phyloP scores from a whole-genome alignment of 73 alveolate genomes.

The Blepharisma japonicum region DNA sequence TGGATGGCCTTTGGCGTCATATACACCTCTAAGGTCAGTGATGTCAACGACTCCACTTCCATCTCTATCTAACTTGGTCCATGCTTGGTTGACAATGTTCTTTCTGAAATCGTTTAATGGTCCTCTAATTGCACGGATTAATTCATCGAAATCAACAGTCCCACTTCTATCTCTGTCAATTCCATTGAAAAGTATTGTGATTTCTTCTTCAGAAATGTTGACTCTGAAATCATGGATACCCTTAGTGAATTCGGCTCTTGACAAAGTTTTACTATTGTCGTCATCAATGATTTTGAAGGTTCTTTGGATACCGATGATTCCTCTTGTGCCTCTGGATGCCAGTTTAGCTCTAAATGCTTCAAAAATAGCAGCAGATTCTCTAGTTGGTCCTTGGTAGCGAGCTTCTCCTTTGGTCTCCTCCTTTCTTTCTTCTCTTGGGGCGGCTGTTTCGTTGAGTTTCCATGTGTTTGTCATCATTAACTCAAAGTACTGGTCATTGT shows the following conservation, averaged over 20 bases:
- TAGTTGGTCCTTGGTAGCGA: background rate
- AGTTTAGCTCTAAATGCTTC: slow-evolving; percentile 51
- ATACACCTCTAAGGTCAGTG: slow-evolving; percentile 9
- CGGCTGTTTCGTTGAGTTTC: slow-evolving; percentile 51
- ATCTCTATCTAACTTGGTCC: slow-evolving; percentile 12
- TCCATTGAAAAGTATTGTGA: background rate
- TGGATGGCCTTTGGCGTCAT: slow-evolving; percentile 19
- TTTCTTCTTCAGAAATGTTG: slow-evolving; percentile 4
- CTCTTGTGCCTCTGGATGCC: slow-evolving; percentile 54
- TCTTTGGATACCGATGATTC: slow-evolving; percentile 57
- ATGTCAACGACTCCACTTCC: slow-evolving; percentile 7
- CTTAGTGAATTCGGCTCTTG: slow-evolving; percentile 31
- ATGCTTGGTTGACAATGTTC: background rate
- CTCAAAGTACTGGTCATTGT: slow-evolving; percentile 75
- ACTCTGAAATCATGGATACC: slow-evolving; percentile 31
- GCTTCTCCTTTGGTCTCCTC: no score
- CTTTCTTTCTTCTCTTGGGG: slow-evolving; percentile 1
- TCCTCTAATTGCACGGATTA: slow-evolving; percentile 2
- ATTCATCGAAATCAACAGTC: slow-evolving; percentile 4
- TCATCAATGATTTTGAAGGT: slow-evolving; percentile 54
- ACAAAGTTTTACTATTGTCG: slow-evolving; percentile 16
- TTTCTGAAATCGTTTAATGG: slow-evolving; percentile 1
- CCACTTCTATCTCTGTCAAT: slow-evolving; percentile 27
- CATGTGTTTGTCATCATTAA: slow-evolving; percentile 81
- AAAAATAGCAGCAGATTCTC: background rate